These are phyloP conservation scores for Fusarium graminum DNA, from an alignment of 2,329 filamentous ascomycete genomes.

Conservation along the genomic window DNA sequence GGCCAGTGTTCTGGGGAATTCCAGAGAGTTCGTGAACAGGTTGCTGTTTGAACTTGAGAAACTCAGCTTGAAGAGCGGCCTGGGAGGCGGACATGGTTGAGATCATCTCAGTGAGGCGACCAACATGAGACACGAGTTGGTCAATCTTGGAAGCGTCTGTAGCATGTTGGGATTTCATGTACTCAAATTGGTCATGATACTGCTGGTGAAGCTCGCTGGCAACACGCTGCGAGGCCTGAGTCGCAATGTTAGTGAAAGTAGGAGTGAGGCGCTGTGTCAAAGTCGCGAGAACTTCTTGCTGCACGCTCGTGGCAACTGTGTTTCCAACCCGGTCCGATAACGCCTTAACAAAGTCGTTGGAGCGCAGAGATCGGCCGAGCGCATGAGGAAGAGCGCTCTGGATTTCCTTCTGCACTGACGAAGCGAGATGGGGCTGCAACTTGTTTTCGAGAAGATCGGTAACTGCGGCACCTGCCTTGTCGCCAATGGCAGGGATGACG, in stretches of 20 bases:
- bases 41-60: slow-evolving; percentile 69
- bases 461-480: slow-evolving; percentile 75
- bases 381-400: slow-evolving; percentile 78
- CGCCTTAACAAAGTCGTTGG: slow-evolving; percentile 77
- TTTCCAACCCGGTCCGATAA: slow-evolving; percentile 78
- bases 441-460: slow-evolving; percentile 78
- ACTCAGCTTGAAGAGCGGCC: slow-evolving; percentile 74
- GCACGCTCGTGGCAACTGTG: slow-evolving; percentile 75
- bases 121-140: slow-evolving; percentile 76
- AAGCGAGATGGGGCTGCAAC: slow-evolving; percentile 75
- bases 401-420: slow-evolving; percentile 78
- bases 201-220: slow-evolving; percentile 76
- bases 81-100: slow-evolving; percentile 77
- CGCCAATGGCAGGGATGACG: slow-evolving; percentile 80
- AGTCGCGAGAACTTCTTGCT: slow-evolving; percentile 74
- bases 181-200: slow-evolving; percentile 64
- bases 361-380: slow-evolving; percentile 68
- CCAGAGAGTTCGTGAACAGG: slow-evolving; percentile 60
- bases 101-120: slow-evolving; percentile 75
- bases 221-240: slow-evolving; percentile 75
- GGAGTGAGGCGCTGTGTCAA: slow-evolving; percentile 75
- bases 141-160: slow-evolving; percentile 75
- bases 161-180: slow-evolving; percentile 63
- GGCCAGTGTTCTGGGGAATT: slow-evolving; percentile 43
- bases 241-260: slow-evolving; percentile 73